Conservation (phyloP, 2,329 filamentous ascomycete species). For the Venturia pyrina region DNA sequence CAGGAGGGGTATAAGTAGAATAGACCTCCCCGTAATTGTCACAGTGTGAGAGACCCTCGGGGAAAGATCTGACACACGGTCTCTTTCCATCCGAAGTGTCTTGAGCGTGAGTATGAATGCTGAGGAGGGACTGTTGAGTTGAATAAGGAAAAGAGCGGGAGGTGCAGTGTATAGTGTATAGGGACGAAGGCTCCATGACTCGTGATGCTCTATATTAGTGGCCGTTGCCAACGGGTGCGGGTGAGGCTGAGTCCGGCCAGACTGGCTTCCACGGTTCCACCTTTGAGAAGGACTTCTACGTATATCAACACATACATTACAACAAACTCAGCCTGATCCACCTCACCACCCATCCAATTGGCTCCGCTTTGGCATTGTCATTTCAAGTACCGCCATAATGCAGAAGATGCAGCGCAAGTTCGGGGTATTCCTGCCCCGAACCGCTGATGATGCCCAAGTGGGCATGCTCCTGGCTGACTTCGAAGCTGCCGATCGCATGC, state of each 20-base stretch:
- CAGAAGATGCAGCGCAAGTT: conserved; percentile 66
- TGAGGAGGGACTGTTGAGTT: too few relatives aligned
- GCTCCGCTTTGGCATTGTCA: neutral
- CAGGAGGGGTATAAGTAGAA: too few relatives aligned
- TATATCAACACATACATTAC: neutral
- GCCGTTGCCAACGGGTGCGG: neutral
- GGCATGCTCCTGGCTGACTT: conserved; percentile 68
- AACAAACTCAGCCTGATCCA: neutral
- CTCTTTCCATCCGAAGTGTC: too few relatives aligned
- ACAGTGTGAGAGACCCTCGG: too few relatives aligned
- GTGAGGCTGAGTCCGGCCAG: neutral
- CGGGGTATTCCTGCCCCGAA: conserved; percentile 59
- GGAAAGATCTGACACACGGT: too few relatives aligned
- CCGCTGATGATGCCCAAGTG: conserved; percentile 68
- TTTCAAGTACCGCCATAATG: conserved; percentile 33
- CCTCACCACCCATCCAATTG: neutral
- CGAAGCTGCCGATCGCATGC: conserved; percentile 65
- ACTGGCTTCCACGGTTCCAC: too few relatives aligned
- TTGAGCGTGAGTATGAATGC: too few relatives aligned
- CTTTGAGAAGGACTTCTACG: neutral
- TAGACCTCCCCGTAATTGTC: too few relatives aligned
- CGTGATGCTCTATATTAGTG: neutral
- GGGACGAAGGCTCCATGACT: neutral
- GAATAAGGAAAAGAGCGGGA: neutral
- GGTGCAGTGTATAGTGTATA: neutral